Conservation (phyloP, 441 rosid species). For the Cnidoscolus chayamansa region DNA sequence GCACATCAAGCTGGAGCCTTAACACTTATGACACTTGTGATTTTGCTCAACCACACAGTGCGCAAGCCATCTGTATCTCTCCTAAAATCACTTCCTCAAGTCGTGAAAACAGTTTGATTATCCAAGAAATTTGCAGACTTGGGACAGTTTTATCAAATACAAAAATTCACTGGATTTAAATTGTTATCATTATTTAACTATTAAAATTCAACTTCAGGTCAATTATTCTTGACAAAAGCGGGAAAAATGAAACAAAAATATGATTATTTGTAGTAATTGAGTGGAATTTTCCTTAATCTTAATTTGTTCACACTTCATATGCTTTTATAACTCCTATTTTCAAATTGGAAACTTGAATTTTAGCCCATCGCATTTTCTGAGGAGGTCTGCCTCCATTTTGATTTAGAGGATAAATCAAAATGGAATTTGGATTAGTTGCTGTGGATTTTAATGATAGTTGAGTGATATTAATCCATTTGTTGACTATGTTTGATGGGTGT, state of each 20-base stretch:
- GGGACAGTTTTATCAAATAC: constrained; percentile 5
- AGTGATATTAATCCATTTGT: no score
- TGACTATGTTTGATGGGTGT: no score
- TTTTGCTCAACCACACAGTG: constrained; percentile 73
- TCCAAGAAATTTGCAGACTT: not conserved
- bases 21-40: constrained; percentile 69
- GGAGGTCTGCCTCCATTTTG: no score
- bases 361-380: constrained; percentile 28
- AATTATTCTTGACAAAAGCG: not conserved
- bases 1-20: constrained; percentile 92
- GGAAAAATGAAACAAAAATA: not conserved
- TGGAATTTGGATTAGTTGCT: no score
- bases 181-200: not conserved
- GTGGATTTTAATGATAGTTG: no score
- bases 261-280: not conserved
- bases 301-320: not conserved
- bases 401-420: no score
- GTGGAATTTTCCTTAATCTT: not conserved
- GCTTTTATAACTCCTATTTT: not conserved
- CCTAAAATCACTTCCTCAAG: constrained; percentile 73
- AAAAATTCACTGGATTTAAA: not conserved
- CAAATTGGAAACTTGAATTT: constrained; percentile 15
- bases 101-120: constrained; percentile 38
- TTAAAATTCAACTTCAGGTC: constrained; percentile 5
- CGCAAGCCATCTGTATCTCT: constrained; percentile 70